A percentile compares a stretch with the other conserved stretches of the same genome.
Evolutionary conservation across 2,329 filamentous ascomycete species (phyloP).

Genomic region (Penicillium hesseltinei): DNA sequence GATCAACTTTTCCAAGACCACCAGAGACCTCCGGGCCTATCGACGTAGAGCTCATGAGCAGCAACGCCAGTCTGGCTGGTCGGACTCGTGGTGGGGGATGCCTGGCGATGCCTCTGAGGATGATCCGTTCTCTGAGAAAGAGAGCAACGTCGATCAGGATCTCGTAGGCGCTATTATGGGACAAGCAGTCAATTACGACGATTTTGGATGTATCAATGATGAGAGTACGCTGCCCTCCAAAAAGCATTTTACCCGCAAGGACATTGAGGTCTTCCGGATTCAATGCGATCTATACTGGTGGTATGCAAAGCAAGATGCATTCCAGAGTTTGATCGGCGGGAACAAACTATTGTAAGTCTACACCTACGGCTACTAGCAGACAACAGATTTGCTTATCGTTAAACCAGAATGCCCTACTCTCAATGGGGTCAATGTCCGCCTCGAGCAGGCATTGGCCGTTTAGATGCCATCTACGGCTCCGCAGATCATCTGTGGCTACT

Average conservation of each 20-base stretch:
- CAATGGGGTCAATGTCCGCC: conserved; percentile 87
- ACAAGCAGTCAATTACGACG: conserved; percentile 56
- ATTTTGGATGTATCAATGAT: conserved; percentile 52
- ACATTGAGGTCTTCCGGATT: conserved; percentile 77
- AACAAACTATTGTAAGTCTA: conserved; percentile 75
- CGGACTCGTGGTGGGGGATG: conserved; percentile 25
- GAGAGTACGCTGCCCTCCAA: conserved; percentile 21
- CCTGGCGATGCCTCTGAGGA: conserved; percentile 39
- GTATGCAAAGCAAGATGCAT: conserved; percentile 91
- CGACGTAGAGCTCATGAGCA: conserved; percentile 50
- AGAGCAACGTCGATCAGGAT: conserved; percentile 54
- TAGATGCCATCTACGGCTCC: conserved; percentile 80
- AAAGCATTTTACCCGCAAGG: conserved; percentile 49
- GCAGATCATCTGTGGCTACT: conserved; percentile 85
- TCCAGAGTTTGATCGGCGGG: conserved; percentile 85
- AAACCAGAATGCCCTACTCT: conserved; percentile 69
- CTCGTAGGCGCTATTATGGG: conserved; percentile 60
- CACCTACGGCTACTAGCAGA: not conserved
- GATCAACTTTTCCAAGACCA: conserved; percentile 73
- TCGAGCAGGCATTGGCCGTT: conserved; percentile 71
- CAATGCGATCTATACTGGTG: conserved; percentile 91
- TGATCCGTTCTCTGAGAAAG: conserved; percentile 43
- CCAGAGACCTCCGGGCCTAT: conserved; percentile 65
- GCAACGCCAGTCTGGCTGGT: conserved; percentile 28
- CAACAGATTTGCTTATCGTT: conserved; percentile 24